Evolutionary conservation across 345 rosid species (phyloP).

Genomic region (Zanthoxylum bungeanum): DNA sequence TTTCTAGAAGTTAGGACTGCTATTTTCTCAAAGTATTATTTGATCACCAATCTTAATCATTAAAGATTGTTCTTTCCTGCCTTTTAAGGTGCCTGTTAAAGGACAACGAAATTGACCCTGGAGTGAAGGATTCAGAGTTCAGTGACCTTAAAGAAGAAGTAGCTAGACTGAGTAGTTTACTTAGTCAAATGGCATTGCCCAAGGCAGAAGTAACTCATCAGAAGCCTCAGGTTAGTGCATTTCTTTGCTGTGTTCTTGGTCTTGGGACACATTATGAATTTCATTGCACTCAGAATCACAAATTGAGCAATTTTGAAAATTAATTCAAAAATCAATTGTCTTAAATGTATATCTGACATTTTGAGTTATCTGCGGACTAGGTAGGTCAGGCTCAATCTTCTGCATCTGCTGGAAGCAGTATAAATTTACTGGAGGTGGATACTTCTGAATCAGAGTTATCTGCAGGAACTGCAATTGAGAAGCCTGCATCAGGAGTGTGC

Average conservation of each 20-base stretch:
- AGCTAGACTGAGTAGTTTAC: conserved; percentile 45
- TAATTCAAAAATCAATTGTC: not conserved
- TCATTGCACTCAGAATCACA: not conserved
- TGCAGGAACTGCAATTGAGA: conserved; percentile 26
- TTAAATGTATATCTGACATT: conserved; percentile 10
- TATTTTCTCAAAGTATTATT: conserved; percentile 10
- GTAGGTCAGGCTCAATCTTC: conserved; percentile 38
- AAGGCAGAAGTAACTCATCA: conserved; percentile 42
- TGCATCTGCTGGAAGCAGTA: conserved; percentile 36
- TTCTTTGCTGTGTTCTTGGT: not conserved
- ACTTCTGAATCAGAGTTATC: conserved; percentile 40
- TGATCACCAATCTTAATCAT: not conserved
- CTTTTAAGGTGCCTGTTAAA: conserved; percentile 39
- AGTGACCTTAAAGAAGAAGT: conserved; percentile 69
- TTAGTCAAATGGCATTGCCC: conserved; percentile 59
- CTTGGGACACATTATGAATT: not conserved
- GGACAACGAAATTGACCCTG: conserved; percentile 47
- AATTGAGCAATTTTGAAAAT: too few species aligned
- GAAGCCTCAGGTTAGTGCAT: conserved; percentile 33
- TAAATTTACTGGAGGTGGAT: conserved; percentile 24
- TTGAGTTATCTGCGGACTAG: conserved; percentile 30
- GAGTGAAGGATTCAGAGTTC: conserved; percentile 57
- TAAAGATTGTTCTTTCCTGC: conserved; percentile 15
- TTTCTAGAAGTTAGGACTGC: conserved; percentile 3
- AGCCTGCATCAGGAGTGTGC: conserved; percentile 39